Conservation (phyloP, 805 yeast species). For the Isabelozyma gotoi region DNA sequence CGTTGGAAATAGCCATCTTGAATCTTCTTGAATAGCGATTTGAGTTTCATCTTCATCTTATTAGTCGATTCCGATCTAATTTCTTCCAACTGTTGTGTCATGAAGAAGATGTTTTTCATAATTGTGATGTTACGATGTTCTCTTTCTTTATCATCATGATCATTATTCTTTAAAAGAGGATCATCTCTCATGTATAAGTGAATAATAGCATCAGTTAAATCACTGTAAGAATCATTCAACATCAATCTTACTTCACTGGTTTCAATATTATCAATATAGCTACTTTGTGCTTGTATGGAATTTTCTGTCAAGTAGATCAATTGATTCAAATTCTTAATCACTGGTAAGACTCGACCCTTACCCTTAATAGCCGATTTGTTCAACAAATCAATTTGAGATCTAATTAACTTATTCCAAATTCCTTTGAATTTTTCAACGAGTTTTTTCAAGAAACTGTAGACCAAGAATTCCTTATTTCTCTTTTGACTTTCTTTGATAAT, state of each 20-base stretch:
- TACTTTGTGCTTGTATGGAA: constrained; percentile 22
- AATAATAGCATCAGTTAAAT: constrained; percentile 31
- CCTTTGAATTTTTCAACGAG: constrained; percentile 49
- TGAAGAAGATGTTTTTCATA: constrained; percentile 36
- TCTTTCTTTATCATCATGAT: constrained; percentile 44
- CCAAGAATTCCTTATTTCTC: constrained; percentile 63
- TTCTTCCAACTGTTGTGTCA: constrained; percentile 30
- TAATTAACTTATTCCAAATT: constrained; percentile 61
- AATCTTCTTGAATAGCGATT: constrained; percentile 24
- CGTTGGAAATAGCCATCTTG: constrained; percentile 33
- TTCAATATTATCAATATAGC: constrained; percentile 14
- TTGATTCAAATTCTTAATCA: constrained; percentile 33
- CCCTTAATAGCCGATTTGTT: constrained; percentile 35
- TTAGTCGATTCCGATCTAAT: constrained; percentile 21
- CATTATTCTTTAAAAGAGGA: constrained; percentile 42
- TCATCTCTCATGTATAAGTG: constrained; percentile 40
- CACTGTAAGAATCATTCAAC: constrained; percentile 29
- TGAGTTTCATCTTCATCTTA: constrained; percentile 22
- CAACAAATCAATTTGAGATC: constrained; percentile 47
- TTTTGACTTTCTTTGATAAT: constrained; percentile 37
- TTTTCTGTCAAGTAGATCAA: constrained; percentile 33
- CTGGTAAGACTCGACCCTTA: constrained; percentile 35
- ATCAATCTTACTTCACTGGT: constrained; percentile 18
- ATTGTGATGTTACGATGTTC: constrained; percentile 40
- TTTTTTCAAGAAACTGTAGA: constrained; percentile 49